A percentile compares a stretch with the other conserved stretches of the same genome.
Conservation (phyloP, 768 basidiomycete genomes). For the Suillus spraguei region DNA sequence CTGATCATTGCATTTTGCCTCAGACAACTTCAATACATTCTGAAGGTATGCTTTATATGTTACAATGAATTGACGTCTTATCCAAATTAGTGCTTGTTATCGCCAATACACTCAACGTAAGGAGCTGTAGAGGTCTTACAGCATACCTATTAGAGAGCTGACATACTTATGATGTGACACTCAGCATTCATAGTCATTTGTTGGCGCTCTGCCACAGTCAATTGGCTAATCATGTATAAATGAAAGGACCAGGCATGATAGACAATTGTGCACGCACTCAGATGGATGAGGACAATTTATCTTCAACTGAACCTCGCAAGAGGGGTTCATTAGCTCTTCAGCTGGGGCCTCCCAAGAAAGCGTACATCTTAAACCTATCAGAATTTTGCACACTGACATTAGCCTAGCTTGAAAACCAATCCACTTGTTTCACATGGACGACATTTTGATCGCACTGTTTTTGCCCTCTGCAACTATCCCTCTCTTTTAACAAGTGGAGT, state of each 20-base stretch:
- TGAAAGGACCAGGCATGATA: not conserved
- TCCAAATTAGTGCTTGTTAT: not conserved
- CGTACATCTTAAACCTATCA: not conserved
- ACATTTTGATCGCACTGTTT: slow-evolving; percentile 9
- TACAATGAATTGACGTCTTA: not conserved
- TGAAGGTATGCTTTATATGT: not conserved
- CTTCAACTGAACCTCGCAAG: not conserved
- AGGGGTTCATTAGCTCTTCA: not conserved
- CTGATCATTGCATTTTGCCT: not conserved
- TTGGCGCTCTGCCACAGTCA: not conserved
- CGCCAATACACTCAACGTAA: not conserved
- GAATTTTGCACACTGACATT: not conserved
- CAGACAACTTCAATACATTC: not conserved
- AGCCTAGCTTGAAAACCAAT: not conserved
- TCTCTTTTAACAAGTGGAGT: slow-evolving; percentile 9
- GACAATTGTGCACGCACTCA: not conserved
- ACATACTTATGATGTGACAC: not conserved
- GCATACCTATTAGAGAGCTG: not conserved
- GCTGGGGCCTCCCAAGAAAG: not conserved
- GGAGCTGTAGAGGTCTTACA: not conserved
- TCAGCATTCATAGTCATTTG: not conserved
- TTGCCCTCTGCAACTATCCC: slow-evolving; percentile 5
- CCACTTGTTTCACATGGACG: slow-evolving; percentile 8
- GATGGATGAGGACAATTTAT: not conserved
- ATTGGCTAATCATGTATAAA: not conserved